Evolutionary conservation across 1,139 yeast species (phyloP).

Genomic region (Geotrichum carabidarum): DNA sequence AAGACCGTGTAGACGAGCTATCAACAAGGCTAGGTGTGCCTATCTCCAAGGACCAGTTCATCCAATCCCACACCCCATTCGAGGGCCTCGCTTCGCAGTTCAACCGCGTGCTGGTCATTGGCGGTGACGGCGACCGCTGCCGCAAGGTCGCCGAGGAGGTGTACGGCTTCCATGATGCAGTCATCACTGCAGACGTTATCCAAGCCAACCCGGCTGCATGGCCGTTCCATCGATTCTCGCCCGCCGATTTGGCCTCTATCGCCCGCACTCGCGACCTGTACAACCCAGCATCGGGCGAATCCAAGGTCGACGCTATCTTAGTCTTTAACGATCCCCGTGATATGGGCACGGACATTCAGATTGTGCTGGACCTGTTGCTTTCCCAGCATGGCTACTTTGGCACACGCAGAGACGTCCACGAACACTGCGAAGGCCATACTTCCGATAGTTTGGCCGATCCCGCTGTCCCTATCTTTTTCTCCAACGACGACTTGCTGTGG

Average conservation of each 20-base stretch:
- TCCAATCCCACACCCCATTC: constrained; percentile 92
- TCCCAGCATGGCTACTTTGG: constrained; percentile 64
- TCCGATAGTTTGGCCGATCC: constrained; percentile 41
- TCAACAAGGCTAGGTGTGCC: constrained; percentile 48
- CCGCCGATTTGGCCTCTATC: constrained; percentile 45
- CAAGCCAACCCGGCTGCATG: constrained; percentile 54
- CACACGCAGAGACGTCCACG: constrained; percentile 44
- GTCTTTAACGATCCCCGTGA: constrained; percentile 92
- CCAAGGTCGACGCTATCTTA: constrained; percentile 51
- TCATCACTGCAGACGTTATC: constrained; percentile 71
- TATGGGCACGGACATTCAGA: constrained; percentile 79
- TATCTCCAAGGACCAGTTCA: constrained; percentile 57
- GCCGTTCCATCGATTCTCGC: constrained; percentile 62
- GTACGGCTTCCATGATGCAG: constrained; percentile 78
- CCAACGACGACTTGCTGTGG: constrained; percentile 87
- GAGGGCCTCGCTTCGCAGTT: constrained; percentile 52
- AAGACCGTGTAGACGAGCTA: constrained; percentile 53
- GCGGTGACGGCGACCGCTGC: constrained; percentile 69
- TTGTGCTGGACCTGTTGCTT: constrained; percentile 65
- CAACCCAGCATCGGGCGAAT: constrained; percentile 15
- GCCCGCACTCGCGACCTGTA: constrained; percentile 35
- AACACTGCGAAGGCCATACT: constrained; percentile 19
- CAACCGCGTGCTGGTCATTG: constrained; percentile 70
- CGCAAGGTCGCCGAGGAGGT: constrained; percentile 59
- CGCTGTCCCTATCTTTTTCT: constrained; percentile 71